Base-by-base conservation (phyloP, 2,329 filamentous ascomycete genomes). In the Penicillium sp. region DNA sequence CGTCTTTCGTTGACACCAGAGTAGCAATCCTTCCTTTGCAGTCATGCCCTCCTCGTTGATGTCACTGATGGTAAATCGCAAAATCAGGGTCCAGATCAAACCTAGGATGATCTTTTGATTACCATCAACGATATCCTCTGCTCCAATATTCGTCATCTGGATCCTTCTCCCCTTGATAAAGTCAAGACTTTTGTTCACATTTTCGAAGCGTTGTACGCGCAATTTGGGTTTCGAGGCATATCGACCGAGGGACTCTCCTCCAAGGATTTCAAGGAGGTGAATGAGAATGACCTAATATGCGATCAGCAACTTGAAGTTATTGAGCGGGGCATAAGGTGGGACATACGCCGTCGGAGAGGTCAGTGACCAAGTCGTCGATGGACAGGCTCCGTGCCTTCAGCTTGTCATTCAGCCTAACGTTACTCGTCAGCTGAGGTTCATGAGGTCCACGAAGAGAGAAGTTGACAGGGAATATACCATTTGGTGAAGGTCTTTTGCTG, bases 401-500 rank as follows among this genome's bases (percentile, higher is more conserved):
- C 78, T 99, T 99, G 66, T 91, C 95, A 77, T 99, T 99, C 64
- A 99, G 85, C 94, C 91, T 94, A 70, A 21, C 47, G 40, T 29
- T 38, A 9, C 13, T 18, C 32, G 40, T 56, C 31, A 58, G 41
- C 4, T 29, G 16, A 41, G 31, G 41, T 25, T 41, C 40, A 25
- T 23, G 18, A 21, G 23, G 23, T 23, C 23, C 23, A 27, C 41
- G 23, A 29, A 42, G 34, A 49, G 31, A 46, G 13, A 23, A 55
- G 35, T 8, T 27, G 29, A 29, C 29, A 21, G n/a, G 27, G 34
- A 5, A 60, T 64, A 9, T 47, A 90, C 88, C 94, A 99, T 90
- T 97, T 99, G 56, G 92, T 96, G 76, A 99, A 99, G 29, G 94
- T 99, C 83, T 97, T 99, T 76, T 97, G 89, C 80, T 97, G 93